A percentile compares a stretch with the other conserved stretches of the same genome.
Evolutionary conservation across 2,329 filamentous ascomycete genomes (phyloP).

Genomic region (Alternaria sp.): DNA sequence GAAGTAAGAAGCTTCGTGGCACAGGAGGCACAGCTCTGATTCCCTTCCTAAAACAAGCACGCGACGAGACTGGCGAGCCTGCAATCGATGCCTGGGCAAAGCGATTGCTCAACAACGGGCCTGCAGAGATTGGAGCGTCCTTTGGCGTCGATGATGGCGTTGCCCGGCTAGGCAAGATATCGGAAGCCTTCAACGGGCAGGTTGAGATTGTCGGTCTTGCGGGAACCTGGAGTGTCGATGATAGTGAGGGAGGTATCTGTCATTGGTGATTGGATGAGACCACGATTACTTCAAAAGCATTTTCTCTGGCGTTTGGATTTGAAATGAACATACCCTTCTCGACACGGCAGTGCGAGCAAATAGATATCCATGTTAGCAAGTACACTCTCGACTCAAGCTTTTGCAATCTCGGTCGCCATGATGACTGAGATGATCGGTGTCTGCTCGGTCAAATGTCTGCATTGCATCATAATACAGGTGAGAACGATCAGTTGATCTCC

Average conservation of each 20-base stretch:
- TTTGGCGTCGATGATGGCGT: conserved; percentile 41
- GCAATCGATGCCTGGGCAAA: conserved; percentile 74
- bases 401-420: neutral
- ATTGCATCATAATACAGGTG: conserved; percentile 4
- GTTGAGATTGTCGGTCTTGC: conserved; percentile 73
- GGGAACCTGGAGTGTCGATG: conserved; percentile 87
- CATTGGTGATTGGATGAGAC: conserved; percentile 2
- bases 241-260: conserved; percentile 67
- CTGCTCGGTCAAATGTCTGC: neutral
- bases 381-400: neutral
- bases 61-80: conserved; percentile 93
- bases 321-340: conserved; percentile 3
- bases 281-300: neutral
- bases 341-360: neutral
- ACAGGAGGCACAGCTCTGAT: conserved; percentile 95
- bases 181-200: conserved; percentile 61
- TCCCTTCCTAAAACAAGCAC: conserved; percentile 93
- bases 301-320: conserved; percentile 2
- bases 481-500: neutral
- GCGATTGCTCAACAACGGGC: conserved; percentile 62
- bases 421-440: neutral
- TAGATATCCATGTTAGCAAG: neutral
- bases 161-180: conserved; percentile 58
- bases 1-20: conserved; percentile 71
- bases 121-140: conserved; percentile 36